Evolutionary conservation across 2,329 filamentous ascomycete species (phyloP).

Genomic region (Phoma sp.): DNA sequence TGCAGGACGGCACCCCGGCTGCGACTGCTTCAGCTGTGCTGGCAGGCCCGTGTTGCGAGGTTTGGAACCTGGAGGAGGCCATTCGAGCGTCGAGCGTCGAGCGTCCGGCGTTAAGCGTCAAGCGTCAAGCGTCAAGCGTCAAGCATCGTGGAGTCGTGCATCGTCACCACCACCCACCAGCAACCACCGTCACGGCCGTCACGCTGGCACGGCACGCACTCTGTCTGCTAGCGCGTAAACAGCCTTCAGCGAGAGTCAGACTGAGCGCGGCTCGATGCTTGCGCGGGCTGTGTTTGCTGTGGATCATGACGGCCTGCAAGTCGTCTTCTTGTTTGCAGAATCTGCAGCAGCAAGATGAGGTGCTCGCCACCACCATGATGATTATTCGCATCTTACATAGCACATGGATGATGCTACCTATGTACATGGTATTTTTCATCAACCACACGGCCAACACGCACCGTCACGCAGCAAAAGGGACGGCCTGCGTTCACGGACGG

Average conservation of each 20-base stretch:
- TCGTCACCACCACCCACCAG: constrained; percentile 4
- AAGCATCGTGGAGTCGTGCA: neutral
- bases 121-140: neutral
- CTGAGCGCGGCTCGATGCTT: constrained; percentile 3
- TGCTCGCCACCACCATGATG: neutral
- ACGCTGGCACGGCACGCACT: constrained; percentile 12
- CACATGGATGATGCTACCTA: too few species aligned
- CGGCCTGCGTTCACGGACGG: too few species aligned
- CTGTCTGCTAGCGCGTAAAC: constrained; percentile 1
- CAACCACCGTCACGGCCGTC: constrained; percentile 2
- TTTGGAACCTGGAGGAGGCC: too few species aligned
- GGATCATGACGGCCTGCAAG: neutral
- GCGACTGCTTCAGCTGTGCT: neutral
- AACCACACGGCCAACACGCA: too few species aligned
- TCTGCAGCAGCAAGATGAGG: neutral
- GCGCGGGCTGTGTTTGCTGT: constrained; percentile 4
- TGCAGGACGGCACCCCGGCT: constrained; percentile 1
- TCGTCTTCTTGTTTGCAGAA: too few species aligned
- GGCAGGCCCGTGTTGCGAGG: too few species aligned
- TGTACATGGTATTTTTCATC: too few species aligned
- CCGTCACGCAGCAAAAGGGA: too few species aligned
- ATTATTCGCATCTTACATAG: too few species aligned
- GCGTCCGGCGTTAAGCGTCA: neutral
- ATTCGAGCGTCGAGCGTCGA: neutral
- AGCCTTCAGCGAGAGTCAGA: neutral